These are phyloP conservation scores for Epichloe festucae DNA, from an alignment of 2,329 filamentous ascomycete genomes.

Conservation along the genomic window DNA sequence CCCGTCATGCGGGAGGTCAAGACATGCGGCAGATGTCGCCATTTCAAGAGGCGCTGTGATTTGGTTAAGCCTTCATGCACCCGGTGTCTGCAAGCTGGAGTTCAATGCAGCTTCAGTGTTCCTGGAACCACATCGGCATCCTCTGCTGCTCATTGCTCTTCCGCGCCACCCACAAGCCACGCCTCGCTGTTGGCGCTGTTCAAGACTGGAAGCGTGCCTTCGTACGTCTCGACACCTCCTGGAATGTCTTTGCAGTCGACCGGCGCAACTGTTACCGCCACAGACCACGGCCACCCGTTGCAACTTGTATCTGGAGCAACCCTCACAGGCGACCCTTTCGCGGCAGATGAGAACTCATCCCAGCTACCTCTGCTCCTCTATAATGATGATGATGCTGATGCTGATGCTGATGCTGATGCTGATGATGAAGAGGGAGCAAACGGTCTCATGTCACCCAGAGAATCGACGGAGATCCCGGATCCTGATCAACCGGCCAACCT, in stretches of 20 bases:
- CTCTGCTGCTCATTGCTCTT: background rate
- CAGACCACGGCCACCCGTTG: no score
- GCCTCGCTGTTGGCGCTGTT: background rate
- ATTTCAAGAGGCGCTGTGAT: constrained; percentile 24
- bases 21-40: constrained; percentile 24
- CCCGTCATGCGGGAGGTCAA: constrained; percentile 20
- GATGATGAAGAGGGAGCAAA: constrained; percentile 6
- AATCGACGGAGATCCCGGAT: constrained; percentile 17
- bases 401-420: no score
- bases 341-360: no score
- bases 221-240: background rate
- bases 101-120: constrained; percentile 20
- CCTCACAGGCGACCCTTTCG: no score
- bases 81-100: constrained; percentile 20
- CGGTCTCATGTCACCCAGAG: constrained; percentile 18
- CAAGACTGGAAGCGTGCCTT: background rate
- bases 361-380: no score
- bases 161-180: background rate
- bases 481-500: constrained; percentile 6
- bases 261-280: no score
- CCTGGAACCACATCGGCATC: background rate
- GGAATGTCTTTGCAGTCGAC: background rate
- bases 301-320: no score
- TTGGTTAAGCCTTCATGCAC: constrained; percentile 22
- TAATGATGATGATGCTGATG: no score